Evolutionary conservation across 768 basidiomycete species (phyloP), one percentile per base, ranked within the genome.

Genomic region (Leccinum subgranulosum): DNA sequence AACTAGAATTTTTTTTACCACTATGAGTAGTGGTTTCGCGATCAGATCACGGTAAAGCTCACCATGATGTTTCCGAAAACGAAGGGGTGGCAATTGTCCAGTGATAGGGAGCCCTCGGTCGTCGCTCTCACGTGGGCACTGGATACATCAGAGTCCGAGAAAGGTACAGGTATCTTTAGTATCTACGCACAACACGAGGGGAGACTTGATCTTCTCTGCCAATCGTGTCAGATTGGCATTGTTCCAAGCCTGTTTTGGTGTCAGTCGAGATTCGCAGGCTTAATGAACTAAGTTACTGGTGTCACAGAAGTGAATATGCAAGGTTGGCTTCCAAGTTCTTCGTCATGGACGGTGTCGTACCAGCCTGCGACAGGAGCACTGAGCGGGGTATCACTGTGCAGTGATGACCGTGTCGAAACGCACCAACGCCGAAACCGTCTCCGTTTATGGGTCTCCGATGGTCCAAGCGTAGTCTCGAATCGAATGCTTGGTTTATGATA

Each of bases 41-140:
- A 8, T 25, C 25, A 39, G 28, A 39, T 41, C 21, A 53, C 27
- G 23, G 27, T 28, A 11, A 27, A 49, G 21, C 59, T 61, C 74
- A 94, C 94, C 92, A 98, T 97, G 49, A 99, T 76, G 68, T 90
- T 94, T 10, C 90, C 92, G 66, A 92, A 87, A 41, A 85, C 84
- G 75, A 96, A 99, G 6, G 97, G 97, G 74, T 98, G 96, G 64
- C 93, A 95, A 66, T 96, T 96, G 70, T 94, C 93, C 61, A 94
- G 74, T 21, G 90, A 93, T n/a, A 97, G 75, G 0, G 92, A 88
- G 8, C 94, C 94, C 1, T 91, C 88, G 2, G 96, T 98, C 0
- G 93, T 92, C 6, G 95, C 95, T 52, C 95, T 85, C 57, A 98
- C 95, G 75, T 98, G 94, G 3, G 84, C 93, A 73, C 90, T 88